These are phyloP conservation scores for Kwoniella dejecticola DNA, from an alignment of 768 basidiomycete genomes.

Conservation along the genomic window DNA sequence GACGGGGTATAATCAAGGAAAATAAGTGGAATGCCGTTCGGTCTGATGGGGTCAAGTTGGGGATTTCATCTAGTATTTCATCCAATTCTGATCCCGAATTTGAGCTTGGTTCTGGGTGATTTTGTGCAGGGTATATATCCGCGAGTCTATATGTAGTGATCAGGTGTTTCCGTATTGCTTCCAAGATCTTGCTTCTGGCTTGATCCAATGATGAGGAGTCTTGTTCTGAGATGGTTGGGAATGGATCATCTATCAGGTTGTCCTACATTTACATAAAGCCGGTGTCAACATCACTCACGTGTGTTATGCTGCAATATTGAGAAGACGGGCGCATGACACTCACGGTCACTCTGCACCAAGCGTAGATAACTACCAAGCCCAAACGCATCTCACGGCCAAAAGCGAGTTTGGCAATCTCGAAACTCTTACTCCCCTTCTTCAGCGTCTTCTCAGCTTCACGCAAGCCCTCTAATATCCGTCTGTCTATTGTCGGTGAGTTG, in stretches of 20 bases:
- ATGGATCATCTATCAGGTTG: slow-evolving; percentile 46
- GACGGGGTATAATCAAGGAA: slow-evolving; percentile 36
- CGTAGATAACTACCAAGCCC: slow-evolving; percentile 50
- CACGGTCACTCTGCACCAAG: slow-evolving; percentile 53
- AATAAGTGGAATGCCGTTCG: slow-evolving; percentile 50
- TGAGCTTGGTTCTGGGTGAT: slow-evolving; percentile 9
- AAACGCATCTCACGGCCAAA: slow-evolving; percentile 52
- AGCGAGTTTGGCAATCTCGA: slow-evolving; percentile 51
- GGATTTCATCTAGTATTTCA: slow-evolving; percentile 27
- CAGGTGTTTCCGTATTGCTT: slow-evolving; percentile 32
- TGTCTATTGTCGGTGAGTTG: slow-evolving; percentile 35
- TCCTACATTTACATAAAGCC: too few relatives aligned
- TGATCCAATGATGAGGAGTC: not conserved
- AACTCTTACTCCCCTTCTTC: slow-evolving; percentile 52
- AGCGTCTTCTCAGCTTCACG: slow-evolving; percentile 39
- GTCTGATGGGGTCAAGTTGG: slow-evolving; percentile 27
- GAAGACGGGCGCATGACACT: slow-evolving; percentile 21
- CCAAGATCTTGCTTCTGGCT: slow-evolving; percentile 13
- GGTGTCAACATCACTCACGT: too few relatives aligned
- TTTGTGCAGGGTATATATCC: slow-evolving; percentile 4
- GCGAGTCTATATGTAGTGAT: slow-evolving; percentile 12
- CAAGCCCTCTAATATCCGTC: slow-evolving; percentile 28
- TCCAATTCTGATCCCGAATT: slow-evolving; percentile 19
- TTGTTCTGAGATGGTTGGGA: not conserved
- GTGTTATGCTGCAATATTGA: too few relatives aligned